Base-by-base conservation (phyloP, 140 eudicot genomes). In the Erigeron philadelphicus region DNA sequence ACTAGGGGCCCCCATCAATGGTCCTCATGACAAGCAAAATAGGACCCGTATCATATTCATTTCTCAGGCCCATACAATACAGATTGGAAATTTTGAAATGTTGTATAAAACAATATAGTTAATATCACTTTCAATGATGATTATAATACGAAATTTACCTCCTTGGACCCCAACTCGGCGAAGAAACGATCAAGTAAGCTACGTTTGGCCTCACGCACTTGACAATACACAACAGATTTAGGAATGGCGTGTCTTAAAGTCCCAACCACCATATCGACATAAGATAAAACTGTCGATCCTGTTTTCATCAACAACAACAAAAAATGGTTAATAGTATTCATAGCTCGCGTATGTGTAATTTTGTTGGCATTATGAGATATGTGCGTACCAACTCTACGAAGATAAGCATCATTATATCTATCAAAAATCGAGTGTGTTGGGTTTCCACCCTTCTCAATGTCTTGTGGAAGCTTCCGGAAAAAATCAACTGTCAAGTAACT, bases 171-270 rank as follows among this genome's bases (percentile, higher is more conserved):
- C 82, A 93, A 64, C 66, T 86, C 95, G 1, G 96, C 77, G 71
- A 89, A 93, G 90, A 93, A 93, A 80, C 80, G 87, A 75, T 83
- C 90, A 2, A 93, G 95, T 31, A 93, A 81, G 74, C 95, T 82
- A 56, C 96, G 88, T 65, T 93, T 93, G 21, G 98, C 93, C 86
- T 93, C 96, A 13, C 98, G 98, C 21, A 93, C 98, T 89, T 93
- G 98, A 69, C 96, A 86, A 64, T 93, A 89, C 56, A 93, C 98
- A 35, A 93, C 74, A 6, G 98, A 93, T 66, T 93, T 93, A 0
- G 98, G 98, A 61, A 93, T 86, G 49, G 98, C 86, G 75, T 88
- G 82, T 75, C 95, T 86, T 79, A 93, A 77, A 52, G 70, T 76
- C 55, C 82, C 98, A 74, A 94, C 88, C 74, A 86, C 95, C 96